phyloP scores from a whole-genome alignment of 495 filamentous ascomycete genomes.

The Tuber brumale region DNA sequence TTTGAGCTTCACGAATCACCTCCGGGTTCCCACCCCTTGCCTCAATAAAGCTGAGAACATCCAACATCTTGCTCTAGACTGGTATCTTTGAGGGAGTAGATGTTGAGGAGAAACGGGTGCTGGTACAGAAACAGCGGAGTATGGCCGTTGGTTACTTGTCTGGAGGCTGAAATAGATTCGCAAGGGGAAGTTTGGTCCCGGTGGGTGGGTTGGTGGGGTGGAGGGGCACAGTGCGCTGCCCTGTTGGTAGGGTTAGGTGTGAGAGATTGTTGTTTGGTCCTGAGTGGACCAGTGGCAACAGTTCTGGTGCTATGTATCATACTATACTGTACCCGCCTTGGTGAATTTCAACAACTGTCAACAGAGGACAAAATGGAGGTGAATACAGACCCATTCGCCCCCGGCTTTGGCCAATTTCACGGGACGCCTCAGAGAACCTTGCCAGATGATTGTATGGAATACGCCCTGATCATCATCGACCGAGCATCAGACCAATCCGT shows the following conservation, averaged over 20 bases:
- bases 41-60: constrained; percentile 71
- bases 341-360: background rate
- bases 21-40: constrained; percentile 85
- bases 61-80: constrained; percentile 53
- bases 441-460: constrained; percentile 83
- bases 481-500: constrained; percentile 48
- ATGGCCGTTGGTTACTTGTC: background rate
- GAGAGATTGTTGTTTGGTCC: background rate
- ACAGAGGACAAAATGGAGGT: background rate
- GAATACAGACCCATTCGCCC: constrained; percentile 25
- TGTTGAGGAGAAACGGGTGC: background rate
- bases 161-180: background rate
- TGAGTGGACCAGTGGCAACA: too few species aligned
- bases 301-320: too few species aligned
- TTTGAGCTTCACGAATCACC: constrained; percentile 81
- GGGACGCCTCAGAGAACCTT: constrained; percentile 64
- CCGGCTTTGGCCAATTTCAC: constrained; percentile 45
- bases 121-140: background rate
- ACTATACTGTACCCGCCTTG: background rate
- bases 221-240: background rate
- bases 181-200: background rate
- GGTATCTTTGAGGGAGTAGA: constrained; percentile 1
- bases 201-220: background rate
- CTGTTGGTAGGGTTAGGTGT: background rate
- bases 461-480: constrained; percentile 68